These are phyloP conservation scores for Trichoderma virens DNA, from an alignment of 495 filamentous ascomycete genomes.

Conservation along the genomic window DNA sequence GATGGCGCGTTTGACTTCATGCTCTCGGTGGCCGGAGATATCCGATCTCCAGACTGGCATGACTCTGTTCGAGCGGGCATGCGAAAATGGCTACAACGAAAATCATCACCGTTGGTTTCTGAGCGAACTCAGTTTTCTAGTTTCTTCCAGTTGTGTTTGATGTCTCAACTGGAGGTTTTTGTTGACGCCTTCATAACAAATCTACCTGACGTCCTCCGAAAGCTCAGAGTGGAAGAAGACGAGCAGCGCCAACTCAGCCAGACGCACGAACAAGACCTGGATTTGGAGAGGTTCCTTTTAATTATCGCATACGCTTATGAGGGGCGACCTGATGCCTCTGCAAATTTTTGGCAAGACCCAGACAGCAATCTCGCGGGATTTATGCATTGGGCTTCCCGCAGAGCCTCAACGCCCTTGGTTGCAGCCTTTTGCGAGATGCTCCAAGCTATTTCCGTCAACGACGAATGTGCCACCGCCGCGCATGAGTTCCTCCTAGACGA, in stretches of 20 bases:
- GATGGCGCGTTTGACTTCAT: slow-evolving; percentile 91
- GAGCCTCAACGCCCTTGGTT: slow-evolving; percentile 85
- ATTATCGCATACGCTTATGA: slow-evolving; percentile 91
- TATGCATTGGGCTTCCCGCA: slow-evolving; percentile 85
- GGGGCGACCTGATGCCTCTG: slow-evolving; percentile 67
- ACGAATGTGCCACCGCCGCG: slow-evolving; percentile 68
- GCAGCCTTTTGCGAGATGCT: slow-evolving; percentile 96
- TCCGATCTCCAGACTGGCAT: slow-evolving; percentile 63
- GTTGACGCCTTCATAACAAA: slow-evolving; percentile 89
- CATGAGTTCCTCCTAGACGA: slow-evolving; percentile 90
- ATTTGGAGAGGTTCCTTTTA: slow-evolving; percentile 84
- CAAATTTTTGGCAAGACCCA: slow-evolving; percentile 79
- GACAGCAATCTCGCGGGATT: slow-evolving; percentile 91
- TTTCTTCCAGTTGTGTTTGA: slow-evolving; percentile 59
- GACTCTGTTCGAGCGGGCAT: slow-evolving; percentile 70
- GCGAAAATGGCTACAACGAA: slow-evolving; percentile 67
- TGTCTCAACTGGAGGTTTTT: slow-evolving; percentile 76
- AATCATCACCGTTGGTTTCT: slow-evolving; percentile 55
- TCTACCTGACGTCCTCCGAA: slow-evolving; percentile 84
- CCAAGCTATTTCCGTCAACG: slow-evolving; percentile 70
- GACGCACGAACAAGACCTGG: slow-evolving; percentile 64
- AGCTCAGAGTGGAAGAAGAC: slow-evolving; percentile 81
- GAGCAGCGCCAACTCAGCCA: slow-evolving; percentile 68
- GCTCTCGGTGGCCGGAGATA: slow-evolving; percentile 71
- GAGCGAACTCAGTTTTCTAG: slow-evolving; percentile 55